Base-by-base conservation (phyloP, 1,284 basidiomycete genomes). In the Ceratobasidium sp. region DNA sequence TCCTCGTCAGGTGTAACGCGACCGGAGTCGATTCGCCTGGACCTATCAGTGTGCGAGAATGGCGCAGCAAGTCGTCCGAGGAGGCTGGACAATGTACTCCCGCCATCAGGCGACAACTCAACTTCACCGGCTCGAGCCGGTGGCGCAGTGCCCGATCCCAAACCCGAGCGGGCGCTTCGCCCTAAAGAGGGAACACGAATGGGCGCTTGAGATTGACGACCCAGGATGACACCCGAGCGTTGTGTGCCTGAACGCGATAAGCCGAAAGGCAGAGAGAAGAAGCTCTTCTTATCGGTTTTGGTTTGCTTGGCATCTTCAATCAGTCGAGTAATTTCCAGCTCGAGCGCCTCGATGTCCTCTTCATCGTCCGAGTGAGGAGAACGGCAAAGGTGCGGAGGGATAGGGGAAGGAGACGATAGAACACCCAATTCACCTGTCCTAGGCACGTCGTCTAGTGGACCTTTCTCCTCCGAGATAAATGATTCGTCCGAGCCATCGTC, bases 381-480 rank as follows among this genome's bases (percentile, higher is more conserved):
- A 42, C 44, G 64, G n/a, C 44, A 7, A 7, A 59, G 12, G 23
- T n/a, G 50, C 54, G 40, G 28, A 59, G 69, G 69, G 20, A 26
- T 15, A 15, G 52, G 3, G 38, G 50, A 40, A 15, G 52, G 15
- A 20, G 50, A 9, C n/a, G 54, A 59, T 15, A 17, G 26, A 46
- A 61, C 42, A 44, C 20, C 66, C 0, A 28, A n/a, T 26, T 44
- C 46, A 33, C 50, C n/a, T 33, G 48, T 33, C 20, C 4, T 10
- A 33, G 48, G 46, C 28, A 26, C 23, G 13, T 28, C 66, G 9
- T 52, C 46, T n/a, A 38, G n/a, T 46, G 3, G n/a, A 52, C 23
- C 44, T 40, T 71, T 61, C 42, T 71, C 54, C 38, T 71, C 69
- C 52, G 33, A 71, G 44, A 28, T 26, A 28, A 48, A 66, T 2